Evolutionary conservation across 768 basidiomycete genomes (phyloP).

Genomic region (Mycena floridula): DNA sequence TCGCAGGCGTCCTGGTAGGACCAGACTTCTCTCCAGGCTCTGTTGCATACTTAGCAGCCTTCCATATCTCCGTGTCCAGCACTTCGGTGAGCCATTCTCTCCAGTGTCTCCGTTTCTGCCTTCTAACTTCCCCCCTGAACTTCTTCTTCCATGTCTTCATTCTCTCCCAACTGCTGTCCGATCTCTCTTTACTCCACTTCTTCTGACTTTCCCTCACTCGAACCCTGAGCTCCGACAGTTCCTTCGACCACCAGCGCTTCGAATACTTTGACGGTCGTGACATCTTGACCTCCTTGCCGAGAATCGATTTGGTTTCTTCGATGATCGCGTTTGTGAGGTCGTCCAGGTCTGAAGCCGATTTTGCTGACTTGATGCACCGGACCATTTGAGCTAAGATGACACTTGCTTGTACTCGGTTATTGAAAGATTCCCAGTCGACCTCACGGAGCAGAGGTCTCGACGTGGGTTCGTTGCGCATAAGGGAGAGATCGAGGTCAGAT

Average conservation of each 20-base stretch:
- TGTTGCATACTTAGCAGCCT: not conserved
- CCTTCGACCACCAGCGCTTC: not conserved
- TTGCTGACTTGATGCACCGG: not conserved
- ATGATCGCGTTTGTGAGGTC: not conserved
- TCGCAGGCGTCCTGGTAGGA: not conserved
- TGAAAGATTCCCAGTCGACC: slow-evolving; percentile 4
- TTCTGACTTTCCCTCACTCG: not conserved
- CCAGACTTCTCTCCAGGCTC: not conserved
- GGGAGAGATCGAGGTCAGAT: not conserved
- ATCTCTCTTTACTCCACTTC: not conserved
- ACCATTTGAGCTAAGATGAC: not conserved
- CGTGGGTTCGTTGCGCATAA: not conserved
- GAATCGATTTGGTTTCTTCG: not conserved
- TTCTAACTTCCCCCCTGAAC: not conserved
- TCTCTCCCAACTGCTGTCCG: no score
- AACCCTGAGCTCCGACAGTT: not conserved
- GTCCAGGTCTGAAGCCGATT: not conserved
- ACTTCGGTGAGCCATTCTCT: not conserved
- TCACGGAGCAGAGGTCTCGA: slow-evolving; percentile 2
- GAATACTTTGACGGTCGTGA: not conserved
- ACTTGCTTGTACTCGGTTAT: not conserved
- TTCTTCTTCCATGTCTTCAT: not conserved
- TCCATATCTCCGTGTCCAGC: not conserved
- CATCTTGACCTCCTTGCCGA: not conserved
- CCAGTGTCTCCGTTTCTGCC: not conserved